Evolutionary conservation across 345 rosid genomes (phyloP), one percentile per base, ranked within the genome.

Genomic region (Gossypium turneri): DNA sequence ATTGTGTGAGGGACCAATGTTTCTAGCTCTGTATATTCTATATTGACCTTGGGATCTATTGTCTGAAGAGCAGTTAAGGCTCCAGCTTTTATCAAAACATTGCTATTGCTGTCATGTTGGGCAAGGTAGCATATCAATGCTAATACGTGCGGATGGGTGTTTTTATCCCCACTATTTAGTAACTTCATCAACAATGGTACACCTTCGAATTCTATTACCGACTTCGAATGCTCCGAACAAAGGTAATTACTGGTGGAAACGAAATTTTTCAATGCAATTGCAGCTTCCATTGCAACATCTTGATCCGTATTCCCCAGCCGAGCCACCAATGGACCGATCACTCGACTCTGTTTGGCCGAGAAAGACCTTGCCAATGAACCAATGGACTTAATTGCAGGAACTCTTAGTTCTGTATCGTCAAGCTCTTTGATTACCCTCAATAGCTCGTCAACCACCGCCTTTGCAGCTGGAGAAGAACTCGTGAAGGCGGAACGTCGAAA

Each of bases 321-420:
- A 45, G 76, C 63, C 5, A 90, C 98, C 16, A 94, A 77, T 0
- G 91, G 93, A 74, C 74, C 75, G 43, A 94, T 83, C 27, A 92
- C 88, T 38, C 89, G 84, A 1, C 85, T 89, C 41, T 92, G 94
- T 55, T 94, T 85, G 0, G 94, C 96, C 0, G 97, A 88, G 71
- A 94, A 94, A 1, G 90, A 90, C 84, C 93, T 81, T 1, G 98
- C 94, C 76, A 94, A 65, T 1, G 90, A 94, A n/a, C 96, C 97
- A 27, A 94, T 84, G 0, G 96, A 85, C 60, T 78, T 85, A 43
- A 94, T 83, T 3, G 96, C 93, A 1, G 93, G 87, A 74, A 86
- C 79, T 67, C 76, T 77, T 67, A 92, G 15, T 52, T 27, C 52
- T 3, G 5, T 29, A 10, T 17, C 16, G 72, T 89, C 90, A 15